Base-by-base conservation (phyloP, 495 filamentous ascomycete species). In the Chlorociboria aeruginascens region DNA sequence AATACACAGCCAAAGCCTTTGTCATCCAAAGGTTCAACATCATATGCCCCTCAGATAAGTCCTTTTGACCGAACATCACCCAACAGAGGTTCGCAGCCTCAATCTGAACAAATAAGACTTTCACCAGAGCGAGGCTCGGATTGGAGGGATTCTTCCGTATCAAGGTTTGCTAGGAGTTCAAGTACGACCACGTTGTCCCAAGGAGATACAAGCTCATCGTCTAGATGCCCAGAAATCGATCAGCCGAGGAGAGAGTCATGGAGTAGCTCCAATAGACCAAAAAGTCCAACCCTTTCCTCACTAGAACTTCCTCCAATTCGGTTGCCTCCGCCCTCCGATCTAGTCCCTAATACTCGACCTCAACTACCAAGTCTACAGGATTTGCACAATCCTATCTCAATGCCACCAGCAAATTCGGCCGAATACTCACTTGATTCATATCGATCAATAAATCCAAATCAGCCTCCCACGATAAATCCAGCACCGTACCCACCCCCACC, bases 41-140 rank as follows among this genome's bases (percentile, higher is more conserved):
- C 54, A 7, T 63, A 58, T 14, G 60, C 64, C 8, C 48, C 54
- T 11, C 46, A 51, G 9, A 40, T 42, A n/a, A 42, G 48, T 16
- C 53, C 35, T 57, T 34, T 40, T 47, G 12, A 45, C 56, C 35
- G 20, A 25, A 62, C 60, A 1, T 57, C 62, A 6, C 57, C 62
- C 6, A 58, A 64, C 46, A 37, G 56, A 7, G 58, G 68, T 35
- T 68, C 67, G 28, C 63, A 66, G 28, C 55, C 35, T 35, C 50
- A 51, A 10, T 55, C 56, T 40, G 70, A 69, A 56, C 62, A 68
- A 46, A 57, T 61, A 47, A 57, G 64, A 10, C 35, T 61, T 10
- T 65, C 62, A 14, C 29, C 48, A 28, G 59, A 63, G 3, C 55
- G 61, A n/a, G 58, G 60, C 31, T 41, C 34, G 29, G 62, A 64